Evolutionary conservation across 805 yeast genomes (phyloP).

Genomic region (Alloascoidea africana): DNA sequence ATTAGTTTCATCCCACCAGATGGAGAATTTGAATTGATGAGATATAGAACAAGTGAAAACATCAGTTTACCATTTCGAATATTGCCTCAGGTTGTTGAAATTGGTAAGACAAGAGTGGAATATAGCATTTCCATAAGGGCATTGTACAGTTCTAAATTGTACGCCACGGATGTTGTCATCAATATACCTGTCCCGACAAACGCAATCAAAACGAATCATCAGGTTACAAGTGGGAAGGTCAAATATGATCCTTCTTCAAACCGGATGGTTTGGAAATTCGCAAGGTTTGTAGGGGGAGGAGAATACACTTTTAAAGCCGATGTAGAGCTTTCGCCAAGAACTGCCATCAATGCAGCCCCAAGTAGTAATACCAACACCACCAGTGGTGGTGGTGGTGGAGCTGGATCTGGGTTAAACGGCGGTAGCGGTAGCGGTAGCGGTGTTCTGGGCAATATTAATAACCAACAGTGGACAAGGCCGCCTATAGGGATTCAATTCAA

Average conservation of each 20-base stretch:
- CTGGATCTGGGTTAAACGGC: conserved; percentile 6
- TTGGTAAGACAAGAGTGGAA: conserved; percentile 30
- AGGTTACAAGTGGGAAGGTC: conserved; percentile 46
- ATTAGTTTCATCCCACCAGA: conserved; percentile 79
- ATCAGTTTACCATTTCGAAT: conserved; percentile 59
- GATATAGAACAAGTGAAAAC: conserved; percentile 44
- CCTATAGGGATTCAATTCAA: conserved; percentile 60
- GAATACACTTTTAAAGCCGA: conserved; percentile 47
- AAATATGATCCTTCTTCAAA: conserved; percentile 54
- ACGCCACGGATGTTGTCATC: conserved; percentile 49
- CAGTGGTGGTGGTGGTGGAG: conserved; percentile 1
- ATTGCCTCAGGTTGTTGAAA: conserved; percentile 33
- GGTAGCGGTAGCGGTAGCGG: conserved; percentile 1
- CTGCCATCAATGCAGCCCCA: too few relatives aligned
- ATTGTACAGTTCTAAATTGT: conserved; percentile 36
- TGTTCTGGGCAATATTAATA: background rate
- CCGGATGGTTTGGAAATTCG: conserved; percentile 53
- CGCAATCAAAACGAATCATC: conserved; percentile 30
- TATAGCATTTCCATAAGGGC: conserved; percentile 51
- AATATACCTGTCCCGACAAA: conserved; percentile 58
- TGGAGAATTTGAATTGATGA: conserved; percentile 74
- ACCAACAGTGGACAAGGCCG: conserved; percentile 46
- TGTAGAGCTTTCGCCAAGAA: conserved; percentile 22
- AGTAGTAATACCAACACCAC: conserved; percentile 4
- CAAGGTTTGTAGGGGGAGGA: conserved; percentile 50